Base-by-base conservation (phyloP, 441 rosid genomes). In the Euphorbia schlechtendalii region DNA sequence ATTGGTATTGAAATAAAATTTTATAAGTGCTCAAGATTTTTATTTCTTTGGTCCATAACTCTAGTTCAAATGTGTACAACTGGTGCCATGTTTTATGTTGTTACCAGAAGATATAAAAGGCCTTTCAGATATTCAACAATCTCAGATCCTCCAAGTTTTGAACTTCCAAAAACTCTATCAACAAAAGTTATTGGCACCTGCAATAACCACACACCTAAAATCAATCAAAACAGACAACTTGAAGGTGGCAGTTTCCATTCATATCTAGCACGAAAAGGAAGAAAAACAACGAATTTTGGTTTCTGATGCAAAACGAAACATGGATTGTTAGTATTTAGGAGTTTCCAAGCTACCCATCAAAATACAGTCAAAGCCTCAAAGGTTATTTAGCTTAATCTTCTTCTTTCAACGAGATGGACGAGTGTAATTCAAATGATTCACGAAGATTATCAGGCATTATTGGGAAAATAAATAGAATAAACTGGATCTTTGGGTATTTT, bases 121-220 rank as follows among this genome's bases (percentile, higher is more conserved):
- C 99, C 99, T 80, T 89, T 91, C 34, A 94, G 80, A 77, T 94
- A 94, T 69, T 89, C 96, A 4, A 94, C 89, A 30, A 94, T 94
- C 76, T 94, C 99, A 3, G 98, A 94, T 73, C 99, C 99, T 66
- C 40, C 96, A 15, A 94, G 96, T 84, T 94, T 94, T 28, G 99
- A 91, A 73, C 84, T 94, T 70, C 98, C 99, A 71, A 80, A 94
- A 46, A 94, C 90, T 81, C 99, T 80, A 49, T 94, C 98, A 5
- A 94, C 94, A 69, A 89, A 91, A 59, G 96, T 86, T 52, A 94
- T 94, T 6, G 96, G 99, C 72, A 94, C 99, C 99, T 94, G 85
- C 48, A 58, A 27, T 30, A 40, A 63, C 17, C 53, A 55, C 45
- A 66, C 14, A 63, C 45, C 34, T 22, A 27, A n/a, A 54, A 24